Evolutionary conservation across 345 rosid genomes (phyloP), one percentile per base, ranked within the genome.

Genomic region (Arabis alpina): DNA sequence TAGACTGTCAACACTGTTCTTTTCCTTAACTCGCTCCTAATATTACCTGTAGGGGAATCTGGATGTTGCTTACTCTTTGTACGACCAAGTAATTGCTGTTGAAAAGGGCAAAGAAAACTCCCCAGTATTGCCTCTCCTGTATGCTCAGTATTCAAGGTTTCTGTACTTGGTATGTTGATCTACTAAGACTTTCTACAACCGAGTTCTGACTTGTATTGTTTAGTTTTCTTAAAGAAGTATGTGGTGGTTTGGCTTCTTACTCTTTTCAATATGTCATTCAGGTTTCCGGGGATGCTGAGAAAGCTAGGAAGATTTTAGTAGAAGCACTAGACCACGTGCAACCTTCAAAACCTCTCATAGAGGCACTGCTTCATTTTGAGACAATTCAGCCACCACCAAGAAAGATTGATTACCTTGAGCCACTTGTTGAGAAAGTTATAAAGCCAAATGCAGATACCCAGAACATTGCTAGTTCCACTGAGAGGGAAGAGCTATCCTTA

Each of bases 61-160:
- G 66, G 92, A 92, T 61, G 91, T 82, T 70, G 89, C 94, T 14
- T 85, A 82, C 68, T 82, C 88, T 5, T 68, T 90, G 68, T 95
- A 89, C 66, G 98, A 95, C 65, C 98, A 95, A 74, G 88, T 94
- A 36, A 92, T 87, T 76, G 88, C 99, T 66, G 87, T 92, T 80
- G 99, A 95, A 70, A 95, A 90, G 79, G 99, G 91, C 32, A 92
- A 90, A 86, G 98, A 92, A 63, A 86, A 87, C 71, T 90, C 97
- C 9, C 85, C 82, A 76, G 70, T 83, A 56, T 76, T 95, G 64
- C 92, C 96, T 3, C 83, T 90, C 76, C 59, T 92, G 67, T 90
- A 88, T 83, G 97, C 97, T 52, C 99, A 90, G 65, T 95, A 87
- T 69, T 75, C 96, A 11, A 85, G 96, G 25, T 95, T 95, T 75